phyloP scores from a whole-genome alignment of 495 filamentous ascomycete species.

The Penicillium mononematosum region DNA sequence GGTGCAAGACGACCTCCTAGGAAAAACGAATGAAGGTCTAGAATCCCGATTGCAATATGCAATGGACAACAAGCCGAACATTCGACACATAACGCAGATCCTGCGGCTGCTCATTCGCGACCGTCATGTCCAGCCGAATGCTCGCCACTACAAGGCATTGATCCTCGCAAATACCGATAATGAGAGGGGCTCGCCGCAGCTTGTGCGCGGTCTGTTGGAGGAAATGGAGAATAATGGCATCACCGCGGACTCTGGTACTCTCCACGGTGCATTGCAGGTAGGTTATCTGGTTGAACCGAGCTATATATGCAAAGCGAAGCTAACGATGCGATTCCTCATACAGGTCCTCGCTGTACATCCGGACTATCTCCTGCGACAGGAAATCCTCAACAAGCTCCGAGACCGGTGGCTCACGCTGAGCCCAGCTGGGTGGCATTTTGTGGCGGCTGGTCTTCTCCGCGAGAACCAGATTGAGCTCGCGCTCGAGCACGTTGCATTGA shows the following conservation, averaged over 20 bases:
- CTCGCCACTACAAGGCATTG: conserved; percentile 68
- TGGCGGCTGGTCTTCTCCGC: conserved; percentile 71
- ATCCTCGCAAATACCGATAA: conserved; percentile 67
- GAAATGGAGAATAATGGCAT: conserved; percentile 68
- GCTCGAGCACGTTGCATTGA: conserved; percentile 65
- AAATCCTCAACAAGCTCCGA: conserved; percentile 63
- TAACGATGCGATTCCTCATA: conserved; percentile 12
- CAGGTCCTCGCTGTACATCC: conserved; percentile 80
- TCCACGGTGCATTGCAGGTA: conserved; percentile 72
- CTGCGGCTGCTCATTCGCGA: conserved; percentile 53
- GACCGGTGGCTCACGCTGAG: conserved; percentile 67
- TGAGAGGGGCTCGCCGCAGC: conserved; percentile 59
- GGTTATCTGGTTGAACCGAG: conserved; percentile 9
- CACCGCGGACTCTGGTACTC: conserved; percentile 59
- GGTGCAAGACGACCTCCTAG: conserved; percentile 22
- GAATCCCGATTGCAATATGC: conserved; percentile 30
- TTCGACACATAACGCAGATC: conserved; percentile 30
- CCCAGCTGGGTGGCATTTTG: conserved; percentile 60
- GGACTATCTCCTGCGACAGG: conserved; percentile 70
- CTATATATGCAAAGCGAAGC: neutral
- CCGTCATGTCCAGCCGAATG: conserved; percentile 61
- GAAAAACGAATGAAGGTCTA: conserved; percentile 23
- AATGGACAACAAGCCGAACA: conserved; percentile 20
- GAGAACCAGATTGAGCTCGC: conserved; percentile 82
- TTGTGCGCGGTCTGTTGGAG: conserved; percentile 57